phyloP scores from a whole-genome alignment of 1,284 basidiomycete species.

The Termitomyces sp. region DNA sequence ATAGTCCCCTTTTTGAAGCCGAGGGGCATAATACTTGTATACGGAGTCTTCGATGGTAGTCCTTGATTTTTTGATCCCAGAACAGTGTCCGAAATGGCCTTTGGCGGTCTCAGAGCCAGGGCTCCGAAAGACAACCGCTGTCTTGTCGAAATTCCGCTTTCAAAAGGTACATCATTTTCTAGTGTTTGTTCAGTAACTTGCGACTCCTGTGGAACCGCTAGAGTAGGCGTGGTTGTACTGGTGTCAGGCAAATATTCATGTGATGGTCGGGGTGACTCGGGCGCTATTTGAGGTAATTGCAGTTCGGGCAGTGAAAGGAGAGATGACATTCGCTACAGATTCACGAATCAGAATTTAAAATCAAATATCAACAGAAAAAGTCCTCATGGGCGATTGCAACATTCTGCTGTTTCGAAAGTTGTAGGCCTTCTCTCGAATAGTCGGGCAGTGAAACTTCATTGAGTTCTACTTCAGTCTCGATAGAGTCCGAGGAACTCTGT shows the following conservation, averaged over 20 bases:
- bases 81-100: constrained; percentile 21
- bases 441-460: background rate
- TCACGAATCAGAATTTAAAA: background rate
- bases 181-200: background rate
- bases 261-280: too few relatives aligned
- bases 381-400: background rate
- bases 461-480: background rate
- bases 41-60: constrained; percentile 12
- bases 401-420: background rate
- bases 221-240: background rate
- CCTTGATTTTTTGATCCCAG: constrained; percentile 10
- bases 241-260: background rate
- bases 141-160: constrained; percentile 41
- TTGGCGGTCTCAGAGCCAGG: constrained; percentile 27
- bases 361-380: background rate
- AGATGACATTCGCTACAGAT: constrained; percentile 9
- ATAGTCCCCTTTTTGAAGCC: constrained; percentile 39
- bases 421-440: background rate
- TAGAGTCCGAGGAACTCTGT: background rate
- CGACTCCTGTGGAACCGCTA: constrained; percentile 6
- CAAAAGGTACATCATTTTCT: constrained; percentile 19
- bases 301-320: constrained; percentile 19
- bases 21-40: constrained; percentile 21
- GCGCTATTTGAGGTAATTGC: background rate
- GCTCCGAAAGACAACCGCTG: constrained; percentile 40